A percentile compares a stretch with the other conserved stretches of the same genome.
Conservation (phyloP, 148 eudicot genomes). For the Beta vulgaris region DNA sequence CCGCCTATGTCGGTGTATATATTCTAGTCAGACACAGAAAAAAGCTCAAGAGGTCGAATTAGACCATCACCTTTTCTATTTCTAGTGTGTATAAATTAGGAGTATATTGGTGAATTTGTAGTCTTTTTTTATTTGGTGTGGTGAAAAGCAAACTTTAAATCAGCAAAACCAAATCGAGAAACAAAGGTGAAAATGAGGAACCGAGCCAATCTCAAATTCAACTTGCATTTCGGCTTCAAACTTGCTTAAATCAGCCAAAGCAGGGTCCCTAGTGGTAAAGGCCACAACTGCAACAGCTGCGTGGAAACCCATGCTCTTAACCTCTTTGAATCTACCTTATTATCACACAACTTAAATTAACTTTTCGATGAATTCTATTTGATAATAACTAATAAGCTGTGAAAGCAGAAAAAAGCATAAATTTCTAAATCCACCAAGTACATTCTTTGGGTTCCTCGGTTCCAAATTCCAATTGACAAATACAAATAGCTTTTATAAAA, state of each 20-base stretch:
- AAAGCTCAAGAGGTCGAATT: constrained; percentile 6
- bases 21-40: constrained; percentile 15
- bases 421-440: too few species aligned
- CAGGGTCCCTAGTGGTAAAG: constrained; percentile 43
- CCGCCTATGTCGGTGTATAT: constrained; percentile 29
- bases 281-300: constrained; percentile 62
- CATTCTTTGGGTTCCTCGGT: too few species aligned
- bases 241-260: constrained; percentile 81
- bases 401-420: too few species aligned
- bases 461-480: too few species aligned
- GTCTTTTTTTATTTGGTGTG: too few species aligned
- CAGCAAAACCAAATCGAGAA: constrained; percentile 96
- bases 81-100: too few species aligned
- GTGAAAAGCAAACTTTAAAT: constrained; percentile 52
- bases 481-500: too few species aligned
- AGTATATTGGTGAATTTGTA: too few species aligned
- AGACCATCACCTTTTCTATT: too few species aligned
- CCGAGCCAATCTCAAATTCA: constrained; percentile 93
- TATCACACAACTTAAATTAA: not conserved
- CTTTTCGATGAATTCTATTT: too few species aligned
- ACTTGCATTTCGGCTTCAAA: constrained; percentile 80
- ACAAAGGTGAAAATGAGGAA: too few species aligned
- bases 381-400: too few species aligned
- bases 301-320: constrained; percentile 53
- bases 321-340: constrained; percentile 41